These are phyloP conservation scores for Cryptosporidium muris DNA, from an alignment of 169 alveolate genomes.

Conservation along the genomic window DNA sequence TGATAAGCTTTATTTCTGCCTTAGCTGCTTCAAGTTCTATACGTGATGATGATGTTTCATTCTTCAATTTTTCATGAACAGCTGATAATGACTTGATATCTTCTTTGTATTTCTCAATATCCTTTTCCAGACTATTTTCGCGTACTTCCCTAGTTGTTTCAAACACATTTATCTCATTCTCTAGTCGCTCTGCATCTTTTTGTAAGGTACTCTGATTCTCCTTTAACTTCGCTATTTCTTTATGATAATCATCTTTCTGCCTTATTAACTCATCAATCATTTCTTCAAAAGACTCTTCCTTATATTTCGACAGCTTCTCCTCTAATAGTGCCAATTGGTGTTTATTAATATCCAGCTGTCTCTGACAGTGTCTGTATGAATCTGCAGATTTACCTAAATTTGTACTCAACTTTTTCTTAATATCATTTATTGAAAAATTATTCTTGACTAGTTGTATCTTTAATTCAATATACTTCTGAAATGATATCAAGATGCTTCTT, in stretches of 20 bases:
- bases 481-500: slow-evolving; percentile 31
- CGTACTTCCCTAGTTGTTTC: slow-evolving; percentile 72
- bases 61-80: slow-evolving; percentile 67
- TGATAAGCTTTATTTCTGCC: slow-evolving; percentile 71
- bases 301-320: slow-evolving; percentile 71
- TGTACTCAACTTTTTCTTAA: slow-evolving; percentile 2
- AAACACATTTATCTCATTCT: slow-evolving; percentile 74
- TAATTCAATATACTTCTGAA: slow-evolving; percentile 27
- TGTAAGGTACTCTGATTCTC: slow-evolving; percentile 69
- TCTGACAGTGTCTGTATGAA: slow-evolving; percentile 9
- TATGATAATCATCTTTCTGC: not conserved
- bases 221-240: not conserved
- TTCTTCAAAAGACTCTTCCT: slow-evolving; percentile 68
- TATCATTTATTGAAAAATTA: slow-evolving; percentile 65
- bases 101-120: slow-evolving; percentile 73
- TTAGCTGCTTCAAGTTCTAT: slow-evolving; percentile 63
- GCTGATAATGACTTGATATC: slow-evolving; percentile 70
- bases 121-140: slow-evolving; percentile 74
- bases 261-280: not conserved
- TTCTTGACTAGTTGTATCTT: slow-evolving; percentile 17
- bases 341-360: slow-evolving; percentile 50
- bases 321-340: slow-evolving; percentile 72
- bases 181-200: slow-evolving; percentile 69
- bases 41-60: slow-evolving; percentile 58
- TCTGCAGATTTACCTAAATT: slow-evolving; percentile 43